phyloP scores from a whole-genome alignment of 306 rosid genomes.

The Pachyrhizus erosus region DNA sequence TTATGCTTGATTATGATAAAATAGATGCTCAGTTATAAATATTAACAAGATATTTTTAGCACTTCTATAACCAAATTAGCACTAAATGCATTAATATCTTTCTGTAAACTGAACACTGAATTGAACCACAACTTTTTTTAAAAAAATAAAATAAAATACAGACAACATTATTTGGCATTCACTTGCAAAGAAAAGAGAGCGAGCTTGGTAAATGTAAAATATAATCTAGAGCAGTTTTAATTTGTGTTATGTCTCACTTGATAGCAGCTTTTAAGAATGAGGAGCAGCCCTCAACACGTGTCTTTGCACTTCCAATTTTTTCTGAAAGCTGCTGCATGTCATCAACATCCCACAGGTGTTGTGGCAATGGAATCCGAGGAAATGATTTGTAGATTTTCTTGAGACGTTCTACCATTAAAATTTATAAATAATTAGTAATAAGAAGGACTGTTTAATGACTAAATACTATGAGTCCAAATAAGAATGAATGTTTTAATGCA shows the following conservation, averaged over 20 bases:
- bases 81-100: neutral
- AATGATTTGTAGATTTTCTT: slow-evolving; percentile 71
- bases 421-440: slow-evolving; percentile 51
- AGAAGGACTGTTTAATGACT: slow-evolving; percentile 12
- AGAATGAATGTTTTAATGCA: slow-evolving; percentile 34
- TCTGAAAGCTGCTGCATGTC: slow-evolving; percentile 85
- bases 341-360: slow-evolving; percentile 73
- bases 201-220: slow-evolving; percentile 15
- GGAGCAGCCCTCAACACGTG: slow-evolving; percentile 88
- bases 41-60: neutral
- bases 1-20: neutral
- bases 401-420: slow-evolving; percentile 64
- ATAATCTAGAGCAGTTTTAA: slow-evolving; percentile 16
- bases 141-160: neutral
- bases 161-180: neutral
- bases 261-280: slow-evolving; percentile 94
- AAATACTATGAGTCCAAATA: slow-evolving; percentile 32
- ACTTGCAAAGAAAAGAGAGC: neutral
- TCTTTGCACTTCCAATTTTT: slow-evolving; percentile 82
- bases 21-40: neutral
- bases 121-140: neutral
- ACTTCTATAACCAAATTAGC: slow-evolving; percentile 23
- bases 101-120: slow-evolving; percentile 4
- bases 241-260: slow-evolving; percentile 54
- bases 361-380: slow-evolving; percentile 79